Evolutionary conservation across 2,329 filamentous ascomycete species (phyloP), one percentile per base, ranked within the genome.

Genomic region (Parafenestella ontariensis): DNA sequence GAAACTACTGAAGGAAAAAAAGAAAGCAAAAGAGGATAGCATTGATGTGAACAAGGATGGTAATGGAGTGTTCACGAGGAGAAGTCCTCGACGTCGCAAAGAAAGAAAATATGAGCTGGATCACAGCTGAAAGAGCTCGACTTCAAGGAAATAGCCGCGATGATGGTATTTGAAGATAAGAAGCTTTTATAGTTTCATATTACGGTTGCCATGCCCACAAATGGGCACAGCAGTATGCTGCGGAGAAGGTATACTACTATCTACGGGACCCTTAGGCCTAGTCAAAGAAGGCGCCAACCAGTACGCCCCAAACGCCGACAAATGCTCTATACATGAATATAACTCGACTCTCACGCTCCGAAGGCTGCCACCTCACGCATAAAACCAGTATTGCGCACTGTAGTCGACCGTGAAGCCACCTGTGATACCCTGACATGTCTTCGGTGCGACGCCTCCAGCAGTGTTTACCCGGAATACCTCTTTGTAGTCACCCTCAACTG

Each of bases 401-500:
- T 98, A 97, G 69, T 93, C 82, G 13, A 96, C 85, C 58, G 88
- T 79, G 63, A 97, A 93, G 1, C 76, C 70, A 10, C 82, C 80
- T 0, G 81, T 74, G 81, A 86, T 82, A 10, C 86, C 89, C 29
- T 83, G 73, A 73, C 94, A 98, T 0, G 87, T 90, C 23, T 84
- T 79, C 0, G 93, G 93, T 1, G 92, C 78, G 42, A 83, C 85
- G 10, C 94, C 94, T 23, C 92, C 93, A 0, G 89, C 92, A 10
- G 94, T 98, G 67, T 90, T 84, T 40, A 97, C 79, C 11, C 94
- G 85, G 78, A 94, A 98, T 21, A 96, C 88, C 72, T 92, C 87
- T 72, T 87, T 85, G 63, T 91, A 85, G 41, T 77, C 72, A 13
- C 77, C 72, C 18, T 68, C 60, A 3, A 62, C 54, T 9, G 76